Base-by-base conservation (phyloP, 2,329 filamentous ascomycete genomes). In the Nigrospora oryzae region DNA sequence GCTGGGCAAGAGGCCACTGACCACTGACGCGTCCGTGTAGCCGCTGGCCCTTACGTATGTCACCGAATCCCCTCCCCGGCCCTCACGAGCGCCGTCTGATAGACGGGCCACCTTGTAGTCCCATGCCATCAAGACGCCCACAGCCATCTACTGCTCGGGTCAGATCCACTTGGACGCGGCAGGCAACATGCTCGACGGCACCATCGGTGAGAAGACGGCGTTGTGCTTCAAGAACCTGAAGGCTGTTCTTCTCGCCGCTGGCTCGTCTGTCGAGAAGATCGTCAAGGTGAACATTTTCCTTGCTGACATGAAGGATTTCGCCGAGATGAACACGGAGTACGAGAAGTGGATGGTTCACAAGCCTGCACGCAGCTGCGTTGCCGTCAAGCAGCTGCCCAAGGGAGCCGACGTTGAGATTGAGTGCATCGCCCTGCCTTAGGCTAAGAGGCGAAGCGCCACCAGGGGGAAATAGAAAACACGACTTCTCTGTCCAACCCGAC, bases 271-370 rank as follows among this genome's bases (percentile, higher is more conserved):
- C 47, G 68, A 79, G 51, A 86, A 83, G 66, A 84, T 95, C 39
- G 86, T 96, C 69, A 95, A 96, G 77, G 86, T 89, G 56, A 88
- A 83, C 63, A 84, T 95, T 61, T 97, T 96, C 76, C 71, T 97
- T 50, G 84, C 85, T 42, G 86, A 94, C 67, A 97, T 97, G 91
- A 79, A 75, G 51, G 76, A 93, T 68, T 97, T 97, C 62, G 82
- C 77, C 41, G 81, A 81, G 63, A 89, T 95, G 86, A 95, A 95
- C 68, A 75, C 75, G 53, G 84, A 87, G 60, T 95, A 93, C 65
- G 84, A 83, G 65, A 83, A 89, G 68, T 89, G 83, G 75, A 90
- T 91, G 66, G 68, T 75, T 48, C 83, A 88, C 70, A 90, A 89
- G 77, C 89, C 89, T 16, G 85, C 87, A n/a, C 78, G 88, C 55